Evolutionary conservation across 257 asterid genomes (phyloP).

Genomic region (Penstemon eatonii): DNA sequence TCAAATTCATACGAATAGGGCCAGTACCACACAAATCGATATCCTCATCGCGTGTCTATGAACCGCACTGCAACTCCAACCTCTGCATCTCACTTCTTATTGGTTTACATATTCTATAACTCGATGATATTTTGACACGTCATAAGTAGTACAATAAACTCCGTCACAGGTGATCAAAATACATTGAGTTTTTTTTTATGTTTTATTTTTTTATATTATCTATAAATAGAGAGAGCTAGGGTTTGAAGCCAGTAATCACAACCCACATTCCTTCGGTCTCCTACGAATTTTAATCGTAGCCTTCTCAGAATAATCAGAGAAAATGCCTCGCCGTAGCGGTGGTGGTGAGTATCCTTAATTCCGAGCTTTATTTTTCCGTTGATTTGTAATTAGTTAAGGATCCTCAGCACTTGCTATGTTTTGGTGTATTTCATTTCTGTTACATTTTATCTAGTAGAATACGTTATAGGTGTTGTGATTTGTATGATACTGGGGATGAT

Average conservation of each 20-base stretch:
- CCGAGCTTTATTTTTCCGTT: too few species aligned
- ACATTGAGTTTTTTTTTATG: neutral
- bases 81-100: neutral
- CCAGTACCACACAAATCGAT: neutral
- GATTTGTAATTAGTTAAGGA: too few species aligned
- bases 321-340: slow-evolving; percentile 75
- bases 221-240: neutral
- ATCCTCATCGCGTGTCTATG: too few species aligned
- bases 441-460: too few species aligned
- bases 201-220: too few species aligned
- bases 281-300: neutral
- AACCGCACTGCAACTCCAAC: neutral
- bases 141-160: neutral
- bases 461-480: too few species aligned
- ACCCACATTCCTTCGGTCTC: slow-evolving; percentile 9
- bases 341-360: slow-evolving; percentile 39
- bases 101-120: neutral
- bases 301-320: neutral
- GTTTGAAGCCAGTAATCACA: neutral
- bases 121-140: neutral
- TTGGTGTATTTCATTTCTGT: too few species aligned
- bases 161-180: neutral
- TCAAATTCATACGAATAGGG: neutral
- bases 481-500: too few species aligned
- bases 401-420: too few species aligned